Evolutionary conservation across 306 rosid species (phyloP).

Genomic region (Hippophae gyantsensis): DNA sequence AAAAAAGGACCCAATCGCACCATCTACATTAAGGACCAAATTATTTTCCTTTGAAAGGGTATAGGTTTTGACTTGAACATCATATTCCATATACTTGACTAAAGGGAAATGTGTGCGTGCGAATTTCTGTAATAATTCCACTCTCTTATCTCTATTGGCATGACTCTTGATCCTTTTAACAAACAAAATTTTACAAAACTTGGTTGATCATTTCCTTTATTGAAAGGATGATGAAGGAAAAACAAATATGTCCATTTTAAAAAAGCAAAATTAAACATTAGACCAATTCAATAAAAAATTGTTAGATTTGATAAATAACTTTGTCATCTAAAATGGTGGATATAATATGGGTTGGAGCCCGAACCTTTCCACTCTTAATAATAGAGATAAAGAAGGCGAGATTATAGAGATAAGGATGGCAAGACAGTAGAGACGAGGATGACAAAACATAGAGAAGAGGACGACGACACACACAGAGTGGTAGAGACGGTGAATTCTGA

Average conservation of each 20-base stretch:
- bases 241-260: neutral
- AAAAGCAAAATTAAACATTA: conserved; percentile 8
- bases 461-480: no score
- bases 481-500: no score
- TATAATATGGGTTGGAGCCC: conserved; percentile 93
- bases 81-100: conserved; percentile 94
- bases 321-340: conserved; percentile 98
- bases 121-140: conserved; percentile 78
- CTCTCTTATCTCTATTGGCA: conserved; percentile 95
- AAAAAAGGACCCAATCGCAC: conserved; percentile 87
- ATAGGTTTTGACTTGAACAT: conserved; percentile 84
- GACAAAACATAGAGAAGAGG: no score
- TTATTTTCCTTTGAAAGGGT: conserved; percentile 95
- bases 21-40: conserved; percentile 92
- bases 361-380: conserved; percentile 92
- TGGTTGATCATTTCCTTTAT: conserved; percentile 11
- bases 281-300: conserved; percentile 3
- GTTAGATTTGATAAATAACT: conserved; percentile 37
- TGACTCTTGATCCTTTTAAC: conserved; percentile 84
- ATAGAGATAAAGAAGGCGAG: no score
- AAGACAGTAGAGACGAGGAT: no score
- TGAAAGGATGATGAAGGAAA: conserved; percentile 8
- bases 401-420: no score
- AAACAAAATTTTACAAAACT: conserved; percentile 19
- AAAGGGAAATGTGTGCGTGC: conserved; percentile 91